Percentiles rank a stretch among this genome's conserved stretches.
These are phyloP conservation scores for Termitomyces eurrhizus DNA, from an alignment of 768 basidiomycete species.

Conservation along the genomic window DNA sequence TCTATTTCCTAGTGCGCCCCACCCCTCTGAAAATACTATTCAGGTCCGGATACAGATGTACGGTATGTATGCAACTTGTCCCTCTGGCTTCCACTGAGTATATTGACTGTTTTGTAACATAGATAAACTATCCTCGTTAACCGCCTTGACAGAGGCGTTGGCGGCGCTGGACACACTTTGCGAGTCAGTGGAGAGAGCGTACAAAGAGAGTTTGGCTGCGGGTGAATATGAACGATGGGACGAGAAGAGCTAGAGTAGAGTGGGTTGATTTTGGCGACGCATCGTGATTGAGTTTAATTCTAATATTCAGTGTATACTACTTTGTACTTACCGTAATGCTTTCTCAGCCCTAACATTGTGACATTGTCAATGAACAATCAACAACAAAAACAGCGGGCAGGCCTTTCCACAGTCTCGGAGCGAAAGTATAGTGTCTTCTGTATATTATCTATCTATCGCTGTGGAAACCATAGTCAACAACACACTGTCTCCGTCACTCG, in stretches of 20 bases:
- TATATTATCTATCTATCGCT: background rate
- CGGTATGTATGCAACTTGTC: slow-evolving; percentile 49
- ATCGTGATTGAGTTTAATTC: slow-evolving; percentile 11
- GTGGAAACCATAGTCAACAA: background rate
- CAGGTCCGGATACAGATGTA: slow-evolving; percentile 99
- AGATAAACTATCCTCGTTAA: slow-evolving; percentile 88
- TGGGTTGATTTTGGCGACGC: background rate
- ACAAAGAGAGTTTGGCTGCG: slow-evolving; percentile 51
- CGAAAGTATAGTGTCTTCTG: background rate
- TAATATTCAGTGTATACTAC: slow-evolving; percentile 8
- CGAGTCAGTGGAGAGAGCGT: slow-evolving; percentile 64
- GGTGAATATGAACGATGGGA: slow-evolving; percentile 64
- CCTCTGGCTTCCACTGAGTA: background rate
- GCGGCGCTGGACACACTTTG: slow-evolving; percentile 76
- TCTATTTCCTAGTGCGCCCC: slow-evolving; percentile 60
- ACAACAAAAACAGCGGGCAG: background rate
- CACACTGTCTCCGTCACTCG: background rate
- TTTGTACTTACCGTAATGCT: slow-evolving; percentile 6
- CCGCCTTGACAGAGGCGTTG: slow-evolving; percentile 74
- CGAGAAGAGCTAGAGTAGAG: slow-evolving; percentile 48
- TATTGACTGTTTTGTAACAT: slow-evolving; percentile 3
- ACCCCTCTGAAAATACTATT: slow-evolving; percentile 96
- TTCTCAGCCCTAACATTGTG: background rate
- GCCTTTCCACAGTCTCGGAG: too few relatives aligned
- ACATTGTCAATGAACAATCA: too few relatives aligned